Base-by-base conservation (phyloP, 139 green algal species). In the Nannochloris sp. region DNA sequence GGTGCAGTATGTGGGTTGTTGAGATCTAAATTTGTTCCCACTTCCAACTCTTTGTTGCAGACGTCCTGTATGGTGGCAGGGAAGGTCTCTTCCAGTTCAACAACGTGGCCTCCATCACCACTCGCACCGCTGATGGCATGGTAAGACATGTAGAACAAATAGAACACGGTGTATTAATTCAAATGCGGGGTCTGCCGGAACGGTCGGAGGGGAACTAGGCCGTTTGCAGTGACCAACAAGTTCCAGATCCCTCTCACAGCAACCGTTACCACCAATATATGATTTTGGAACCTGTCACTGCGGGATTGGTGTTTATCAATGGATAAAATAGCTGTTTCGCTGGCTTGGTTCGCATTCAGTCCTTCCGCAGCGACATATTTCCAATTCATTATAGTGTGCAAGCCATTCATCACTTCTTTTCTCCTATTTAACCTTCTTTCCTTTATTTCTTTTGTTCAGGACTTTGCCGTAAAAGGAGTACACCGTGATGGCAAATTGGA, bases 81-180 rank as follows among this genome's bases (percentile, higher is more conserved):
- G 56, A 46, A 30, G 78, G 78, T 25, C 60, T 74, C 9, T 85
- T 76, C 42, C 67, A 78, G 56, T 81, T 71, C 57, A 55, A 81
- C 31, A 71, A 81, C 42, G 46, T 73, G 1, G 33, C 78, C 29
- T 76, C 57, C n/a, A 32, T 84, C 3, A 64, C 63, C 55, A 79
- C 42, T 36, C 78, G 45, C 23, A 85, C 78, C 1, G 63, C 68
- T 30, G 78, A 85, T 71, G 78, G 78, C 24, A 71, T 85, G 72
- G 78, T 84, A 60, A 67, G 77, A 35, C 7, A 7, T 27, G 24
- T 4, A 15, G 12, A 30, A 30, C 24, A 6, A 23, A 30, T 25
- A 30, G n/a, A n/a, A n/a, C n/a, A n/a, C n/a, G n/a, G 15, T 54
- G 10, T 54, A 24, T 54, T 23, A 29, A 9, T 54, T 54, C 8